Evolutionary conservation across 441 rosid genomes (phyloP).

Genomic region (Bruguiera hainesii): DNA sequence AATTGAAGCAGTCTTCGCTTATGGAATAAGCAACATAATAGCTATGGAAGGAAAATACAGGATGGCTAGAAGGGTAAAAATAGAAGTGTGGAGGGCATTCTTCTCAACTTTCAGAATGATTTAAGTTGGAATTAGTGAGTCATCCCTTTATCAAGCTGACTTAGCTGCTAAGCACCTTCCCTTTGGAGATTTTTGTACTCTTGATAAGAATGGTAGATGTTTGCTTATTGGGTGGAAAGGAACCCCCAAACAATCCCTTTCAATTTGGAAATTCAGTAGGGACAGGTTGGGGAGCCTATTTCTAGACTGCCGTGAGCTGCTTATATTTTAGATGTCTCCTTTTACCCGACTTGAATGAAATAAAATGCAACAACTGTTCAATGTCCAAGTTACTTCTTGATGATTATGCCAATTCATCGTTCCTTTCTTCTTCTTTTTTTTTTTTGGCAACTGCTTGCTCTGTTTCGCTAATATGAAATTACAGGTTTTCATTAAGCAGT

Average conservation of each 20-base stretch:
- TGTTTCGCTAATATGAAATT: no score
- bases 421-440: slow-evolving; percentile 30
- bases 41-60: slow-evolving; percentile 32
- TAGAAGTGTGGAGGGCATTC: slow-evolving; percentile 31
- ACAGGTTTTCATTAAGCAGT: no score
- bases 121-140: slow-evolving; percentile 25
- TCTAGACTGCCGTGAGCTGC: not conserved
- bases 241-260: slow-evolving; percentile 29
- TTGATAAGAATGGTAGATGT: slow-evolving; percentile 22
- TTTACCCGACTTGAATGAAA: no score
- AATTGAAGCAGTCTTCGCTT: slow-evolving; percentile 22
- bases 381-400: slow-evolving; percentile 7
- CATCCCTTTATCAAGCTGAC: slow-evolving; percentile 29
- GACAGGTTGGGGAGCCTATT: not conserved
- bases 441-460: no score
- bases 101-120: slow-evolving; percentile 28
- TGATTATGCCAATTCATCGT: slow-evolving; percentile 64
- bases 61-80: slow-evolving; percentile 21
- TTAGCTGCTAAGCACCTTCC: slow-evolving; percentile 19
- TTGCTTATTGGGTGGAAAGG: slow-evolving; percentile 43
- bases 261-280: slow-evolving; percentile 29
- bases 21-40: slow-evolving; percentile 19
- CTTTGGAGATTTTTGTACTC: slow-evolving; percentile 28
- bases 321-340: not conserved
- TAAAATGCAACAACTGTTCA: no score